Evolutionary conservation across 129 eudicot genomes (phyloP).

Genomic region (Flaveria bidentis): DNA sequence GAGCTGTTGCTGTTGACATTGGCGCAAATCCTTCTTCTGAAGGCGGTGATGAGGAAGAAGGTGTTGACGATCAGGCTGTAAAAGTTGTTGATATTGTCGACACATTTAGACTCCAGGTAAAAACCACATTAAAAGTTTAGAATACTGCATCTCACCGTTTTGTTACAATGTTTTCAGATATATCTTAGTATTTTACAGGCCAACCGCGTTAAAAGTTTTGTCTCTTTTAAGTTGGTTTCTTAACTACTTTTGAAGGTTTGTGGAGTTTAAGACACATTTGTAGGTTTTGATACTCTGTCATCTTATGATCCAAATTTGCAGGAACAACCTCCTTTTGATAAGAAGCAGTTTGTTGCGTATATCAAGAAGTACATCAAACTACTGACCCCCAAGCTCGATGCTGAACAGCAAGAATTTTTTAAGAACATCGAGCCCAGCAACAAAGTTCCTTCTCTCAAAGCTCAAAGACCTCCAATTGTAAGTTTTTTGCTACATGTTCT

Average conservation of each 20-base stretch:
- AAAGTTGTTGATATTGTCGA: conserved; percentile 87
- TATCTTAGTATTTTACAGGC: no score
- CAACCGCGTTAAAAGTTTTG: no score
- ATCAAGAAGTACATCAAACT: conserved; percentile 72
- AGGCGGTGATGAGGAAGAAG: conserved; percentile 71
- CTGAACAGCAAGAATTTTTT: conserved; percentile 53
- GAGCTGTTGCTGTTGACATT: conserved; percentile 66
- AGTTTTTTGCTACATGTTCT: conserved; percentile 29
- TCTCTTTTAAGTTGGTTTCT: no score
- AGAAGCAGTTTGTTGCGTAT: conserved; percentile 65
- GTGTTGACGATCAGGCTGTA: conserved; percentile 70
- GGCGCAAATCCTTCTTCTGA: conserved; percentile 83
- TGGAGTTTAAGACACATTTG: no score
- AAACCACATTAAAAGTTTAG: not conserved
- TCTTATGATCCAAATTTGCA: conserved; percentile 14
- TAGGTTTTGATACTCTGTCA: not conserved
- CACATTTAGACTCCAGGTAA: conserved; percentile 88
- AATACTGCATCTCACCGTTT: no score
- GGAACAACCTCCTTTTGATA: conserved; percentile 93
- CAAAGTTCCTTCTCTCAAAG: conserved; percentile 63
- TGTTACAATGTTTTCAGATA: no score
- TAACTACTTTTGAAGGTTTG: no score
- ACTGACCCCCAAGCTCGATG: conserved; percentile 62
- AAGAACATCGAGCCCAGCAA: conserved; percentile 64
- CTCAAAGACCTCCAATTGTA: conserved; percentile 81